These are phyloP conservation scores for Buddleja alternifolia DNA, from an alignment of 257 asterid species.

Conservation along the genomic window DNA sequence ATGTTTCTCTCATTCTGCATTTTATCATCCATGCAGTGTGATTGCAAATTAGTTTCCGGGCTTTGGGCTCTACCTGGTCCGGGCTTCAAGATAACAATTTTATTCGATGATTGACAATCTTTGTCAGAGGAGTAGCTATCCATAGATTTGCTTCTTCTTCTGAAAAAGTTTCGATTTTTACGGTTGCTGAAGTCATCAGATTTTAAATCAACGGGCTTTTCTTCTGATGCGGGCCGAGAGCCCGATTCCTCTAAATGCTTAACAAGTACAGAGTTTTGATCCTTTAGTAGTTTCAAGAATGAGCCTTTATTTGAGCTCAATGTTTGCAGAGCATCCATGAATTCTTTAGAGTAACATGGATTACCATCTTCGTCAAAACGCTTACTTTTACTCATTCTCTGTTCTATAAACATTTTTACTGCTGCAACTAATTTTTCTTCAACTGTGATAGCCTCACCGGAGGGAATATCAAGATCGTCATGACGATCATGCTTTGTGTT, in stretches of 20 bases:
- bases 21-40: constrained; percentile 34
- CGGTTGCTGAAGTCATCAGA: constrained; percentile 50
- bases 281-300: constrained; percentile 65
- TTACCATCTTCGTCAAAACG: constrained; percentile 55
- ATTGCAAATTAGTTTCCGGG: constrained; percentile 44
- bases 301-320: constrained; percentile 56
- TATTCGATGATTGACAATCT: constrained; percentile 50
- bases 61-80: constrained; percentile 54
- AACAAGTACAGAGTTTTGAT: constrained; percentile 55
- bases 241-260: constrained; percentile 52
- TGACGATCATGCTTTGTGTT: constrained; percentile 33
- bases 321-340: constrained; percentile 66
- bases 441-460: constrained; percentile 38
- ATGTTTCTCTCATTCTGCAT: constrained; percentile 46
- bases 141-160: constrained; percentile 79
- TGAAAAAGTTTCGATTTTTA: constrained; percentile 59
- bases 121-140: constrained; percentile 57
- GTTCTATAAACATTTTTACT: constrained; percentile 62
- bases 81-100: constrained; percentile 79
- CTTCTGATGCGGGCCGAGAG: constrained; percentile 43
- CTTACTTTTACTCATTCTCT: constrained; percentile 42
- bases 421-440: constrained; percentile 71
- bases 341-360: constrained; percentile 53
- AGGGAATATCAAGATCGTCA: constrained; percentile 35
- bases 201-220: constrained; percentile 41